Evolutionary conservation across 2,329 filamentous ascomycete genomes (phyloP), one percentile per base, ranked within the genome.

Genomic region (Escovopsis sp.): DNA sequence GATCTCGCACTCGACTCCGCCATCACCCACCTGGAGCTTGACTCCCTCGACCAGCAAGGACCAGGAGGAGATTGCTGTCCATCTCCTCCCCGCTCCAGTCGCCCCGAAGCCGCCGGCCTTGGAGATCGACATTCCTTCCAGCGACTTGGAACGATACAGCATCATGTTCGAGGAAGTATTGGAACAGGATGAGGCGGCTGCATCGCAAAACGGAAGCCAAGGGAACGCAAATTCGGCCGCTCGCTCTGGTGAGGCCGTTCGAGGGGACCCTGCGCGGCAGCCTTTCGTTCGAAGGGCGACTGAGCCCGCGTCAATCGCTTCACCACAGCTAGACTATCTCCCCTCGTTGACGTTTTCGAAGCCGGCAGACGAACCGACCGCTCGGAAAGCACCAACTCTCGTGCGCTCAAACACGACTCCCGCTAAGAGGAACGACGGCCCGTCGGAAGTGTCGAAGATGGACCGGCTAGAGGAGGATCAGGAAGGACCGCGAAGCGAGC

Each of bases 81-180:
- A 25, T 25, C 21, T 25, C 21, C 21, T 25, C 8, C 21, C 21
- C 4, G 9, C 21, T 25, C 21, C 21, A 11, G 11, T 27, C 17
- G 14, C 23, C 14, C 19, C 14, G 2, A 48, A 28, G 29, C 43
- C 47, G 7, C 47, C 50, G 1, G 38, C 79, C 6, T 61, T 94
- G 15, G 68, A 86, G 46, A 69, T 94, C 13, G 74, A 87, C 35
- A 90, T 94, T 38, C 87, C 88, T 1, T 70, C 72, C 34, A 68
- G 82, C 37, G 74, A 79, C 42, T 66, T 96, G 67, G 88, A 94
- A 52, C 68, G 88, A 33, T 96, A 94, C 47, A 94, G 86, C 46
- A 72, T 94, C 44, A 94, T 94, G 87, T 94, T 96, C 50, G 75
- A 78, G 37, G 72, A 71, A 27, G 65, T 94, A 6, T 61, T 94